A percentile compares a stretch with the other conserved stretches of the same genome.
Conservation (phyloP, 2,329 filamentous ascomycete species). For the Sclerotinia glacialis region DNA sequence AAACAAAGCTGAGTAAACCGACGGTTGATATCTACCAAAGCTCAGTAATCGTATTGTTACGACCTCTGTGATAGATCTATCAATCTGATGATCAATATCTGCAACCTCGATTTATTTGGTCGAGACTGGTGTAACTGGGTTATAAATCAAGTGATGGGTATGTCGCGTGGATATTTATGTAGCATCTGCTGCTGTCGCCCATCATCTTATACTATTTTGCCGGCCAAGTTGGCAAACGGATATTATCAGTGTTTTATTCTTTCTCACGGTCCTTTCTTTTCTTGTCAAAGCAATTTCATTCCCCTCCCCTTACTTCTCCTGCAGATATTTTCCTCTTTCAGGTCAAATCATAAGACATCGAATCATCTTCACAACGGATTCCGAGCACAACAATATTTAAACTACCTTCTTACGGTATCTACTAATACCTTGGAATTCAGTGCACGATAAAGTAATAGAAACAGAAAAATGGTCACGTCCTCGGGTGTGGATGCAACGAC, state of each 20-base stretch:
- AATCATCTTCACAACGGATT: not conserved
- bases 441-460: not conserved
- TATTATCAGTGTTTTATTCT: not conserved
- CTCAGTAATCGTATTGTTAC: not conserved
- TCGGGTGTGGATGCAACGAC: not conserved
- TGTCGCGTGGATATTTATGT: not conserved
- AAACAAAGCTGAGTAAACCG: not conserved
- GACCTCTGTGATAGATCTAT: not conserved
- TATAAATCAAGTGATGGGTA: slow-evolving; percentile 7
- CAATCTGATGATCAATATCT: not conserved
- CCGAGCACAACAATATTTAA: not conserved
- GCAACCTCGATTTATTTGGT: not conserved
- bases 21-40: not conserved
- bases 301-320: not conserved
- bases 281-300: not conserved
- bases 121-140: not conserved
- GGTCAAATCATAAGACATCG: not conserved
- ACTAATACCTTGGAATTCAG: not conserved
- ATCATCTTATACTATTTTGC: not conserved
- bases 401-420: not conserved
- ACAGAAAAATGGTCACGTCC: not conserved
- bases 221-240: not conserved
- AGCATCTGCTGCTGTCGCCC: not conserved
- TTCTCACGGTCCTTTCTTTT: not conserved
- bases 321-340: not conserved